A percentile compares a stretch with the other conserved stretches of the same genome.
Evolutionary conservation across 805 yeast species (phyloP).

Genomic region (Komagataella populi): DNA sequence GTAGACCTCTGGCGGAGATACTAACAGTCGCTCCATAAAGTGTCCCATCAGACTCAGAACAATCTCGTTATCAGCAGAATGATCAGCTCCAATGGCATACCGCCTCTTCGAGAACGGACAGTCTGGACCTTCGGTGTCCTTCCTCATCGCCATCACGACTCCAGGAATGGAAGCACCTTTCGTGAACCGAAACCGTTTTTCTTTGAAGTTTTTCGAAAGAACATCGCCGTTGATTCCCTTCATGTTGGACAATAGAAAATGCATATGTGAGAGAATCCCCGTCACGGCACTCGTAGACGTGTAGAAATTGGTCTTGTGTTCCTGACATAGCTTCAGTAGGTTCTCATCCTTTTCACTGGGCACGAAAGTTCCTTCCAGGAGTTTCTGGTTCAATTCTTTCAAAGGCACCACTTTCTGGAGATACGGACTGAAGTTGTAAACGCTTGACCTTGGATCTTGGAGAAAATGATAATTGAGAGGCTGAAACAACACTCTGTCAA

Average conservation of each 20-base stretch:
- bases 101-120: background rate
- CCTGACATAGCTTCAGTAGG: constrained; percentile 32
- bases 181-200: constrained; percentile 21
- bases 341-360: constrained; percentile 53
- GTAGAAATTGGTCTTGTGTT: constrained; percentile 26
- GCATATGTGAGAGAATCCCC: constrained; percentile 57
- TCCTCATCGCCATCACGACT: constrained; percentile 36
- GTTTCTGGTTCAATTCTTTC: constrained; percentile 51
- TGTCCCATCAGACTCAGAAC: constrained; percentile 67
- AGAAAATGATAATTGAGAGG: constrained; percentile 65
- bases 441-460: constrained; percentile 66
- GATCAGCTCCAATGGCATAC: constrained; percentile 61
- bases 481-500: constrained; percentile 62
- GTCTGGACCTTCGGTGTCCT: constrained; percentile 20
- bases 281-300: constrained; percentile 91
- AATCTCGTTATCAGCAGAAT: constrained; percentile 50
- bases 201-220: constrained; percentile 28
- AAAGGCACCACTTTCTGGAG: constrained; percentile 48
- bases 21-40: constrained; percentile 62
- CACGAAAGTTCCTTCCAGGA: constrained; percentile 36
- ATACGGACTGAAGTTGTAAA: constrained; percentile 52
- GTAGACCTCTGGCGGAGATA: constrained; percentile 43
- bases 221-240: constrained; percentile 35
- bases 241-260: constrained; percentile 50
- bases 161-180: constrained; percentile 37